phyloP scores from a whole-genome alignment of 345 rosid genomes.

The Chamaenerion angustifolium region DNA sequence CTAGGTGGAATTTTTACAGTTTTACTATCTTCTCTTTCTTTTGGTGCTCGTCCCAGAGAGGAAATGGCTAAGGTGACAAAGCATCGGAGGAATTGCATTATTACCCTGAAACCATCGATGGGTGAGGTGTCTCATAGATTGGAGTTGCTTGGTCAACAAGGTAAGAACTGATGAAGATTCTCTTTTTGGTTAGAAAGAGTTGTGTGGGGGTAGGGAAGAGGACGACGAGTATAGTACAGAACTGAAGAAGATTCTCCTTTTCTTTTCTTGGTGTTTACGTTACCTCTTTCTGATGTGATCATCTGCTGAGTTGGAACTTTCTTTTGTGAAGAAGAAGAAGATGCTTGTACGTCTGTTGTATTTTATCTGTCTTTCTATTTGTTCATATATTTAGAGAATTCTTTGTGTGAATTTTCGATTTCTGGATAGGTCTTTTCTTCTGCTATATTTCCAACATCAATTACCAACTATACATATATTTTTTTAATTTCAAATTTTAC shows the following conservation, averaged over 20 bases:
- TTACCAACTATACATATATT: no score
- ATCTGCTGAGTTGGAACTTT: slow-evolving; percentile 1
- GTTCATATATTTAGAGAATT: slow-evolving; percentile 3
- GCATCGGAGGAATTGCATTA: neutral
- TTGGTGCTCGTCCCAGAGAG: slow-evolving; percentile 34
- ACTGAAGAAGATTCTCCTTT: slow-evolving; percentile 3
- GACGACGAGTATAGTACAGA: neutral
- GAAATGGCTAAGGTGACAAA: slow-evolving; percentile 76
- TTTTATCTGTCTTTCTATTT: neutral
- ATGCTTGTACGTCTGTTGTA: slow-evolving; percentile 7
- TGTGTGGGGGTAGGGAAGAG: no score
- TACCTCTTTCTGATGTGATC: neutral
- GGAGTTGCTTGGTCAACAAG: neutral
- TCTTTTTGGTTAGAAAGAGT: slow-evolving; percentile 1
- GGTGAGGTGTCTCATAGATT: neutral
- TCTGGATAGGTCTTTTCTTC: no score
- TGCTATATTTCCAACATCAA: no score
- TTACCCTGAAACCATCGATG: no score
- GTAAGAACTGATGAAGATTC: neutral
- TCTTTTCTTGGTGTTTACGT: slow-evolving; percentile 6
- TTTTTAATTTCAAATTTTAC: no score
- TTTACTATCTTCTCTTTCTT: no score
- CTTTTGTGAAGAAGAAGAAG: neutral
- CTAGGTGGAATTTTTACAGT: no score
- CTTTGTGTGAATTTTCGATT: no score